Evolutionary conservation across 164 flowering plant genomes (phyloP), one percentile per base, ranked within the genome.

Genomic region (Piper longum): DNA sequence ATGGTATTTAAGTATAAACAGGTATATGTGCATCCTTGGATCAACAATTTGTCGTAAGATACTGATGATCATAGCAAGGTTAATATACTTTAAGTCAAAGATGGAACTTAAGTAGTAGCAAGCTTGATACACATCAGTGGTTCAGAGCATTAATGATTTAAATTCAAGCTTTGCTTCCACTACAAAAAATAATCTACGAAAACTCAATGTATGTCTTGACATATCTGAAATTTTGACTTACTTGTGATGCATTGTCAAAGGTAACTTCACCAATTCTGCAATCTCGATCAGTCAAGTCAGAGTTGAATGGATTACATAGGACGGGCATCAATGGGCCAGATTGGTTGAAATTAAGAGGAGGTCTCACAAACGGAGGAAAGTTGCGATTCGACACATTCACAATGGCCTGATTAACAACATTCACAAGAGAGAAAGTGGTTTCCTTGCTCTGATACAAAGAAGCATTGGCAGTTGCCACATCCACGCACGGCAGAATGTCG

Each of bases 401-500:
- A 68, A 92, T 76, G 73, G 77, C 74, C 39, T 36, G 57, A 70
- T 92, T 77, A 40, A 88, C 81, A 43, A 85, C 62, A 42, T 60
- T 70, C 5, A 79, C 86, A 57, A 89, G 71, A 57, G 83, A 82
- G 65, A 64, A 78, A 0, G 88, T 71, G 41, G 81, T 84, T 61
- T 77, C 77, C 72, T 80, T 85, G 78, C 78, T 77, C 52, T 63
- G 73, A 12, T 58, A 12, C 67, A 86, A 72, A 56, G 91, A 79
- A 57, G 82, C 93, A 71, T 83, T 80, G 36, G 36, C 36, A 26
- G 36, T 26, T 26, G 36, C 36, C 36, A 26, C 36, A 26, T 26
- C 36, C 36, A 88, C 85, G 58, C 98, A 89, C 5, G 97, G 97
- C 2, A 89, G 75, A 3, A 92, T 80, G 60, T 92, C 95, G 62